A percentile compares a stretch with the other conserved stretches of the same genome.
Evolutionary conservation across 352 stramenopile species (phyloP).

Genomic region (Phytophthora pisi): DNA sequence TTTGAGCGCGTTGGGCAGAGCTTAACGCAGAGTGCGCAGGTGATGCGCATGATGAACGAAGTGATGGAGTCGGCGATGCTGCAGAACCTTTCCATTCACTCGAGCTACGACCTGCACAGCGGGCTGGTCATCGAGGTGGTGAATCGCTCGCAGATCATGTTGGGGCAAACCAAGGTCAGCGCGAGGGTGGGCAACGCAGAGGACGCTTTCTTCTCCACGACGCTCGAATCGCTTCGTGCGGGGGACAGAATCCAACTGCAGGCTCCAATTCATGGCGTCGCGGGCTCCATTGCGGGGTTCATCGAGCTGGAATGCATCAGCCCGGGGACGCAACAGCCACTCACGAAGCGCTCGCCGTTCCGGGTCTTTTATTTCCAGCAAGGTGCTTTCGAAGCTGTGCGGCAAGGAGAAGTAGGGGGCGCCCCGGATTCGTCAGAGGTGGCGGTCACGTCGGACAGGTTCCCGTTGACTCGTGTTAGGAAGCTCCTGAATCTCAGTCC

Average conservation of each 20-base stretch:
- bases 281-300: conserved; percentile 26
- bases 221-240: conserved; percentile 31
- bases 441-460: conserved; percentile 28
- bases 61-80: conserved; percentile 82
- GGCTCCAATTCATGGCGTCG: conserved; percentile 27
- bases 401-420: conserved; percentile 22
- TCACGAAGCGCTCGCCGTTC: conserved; percentile 55
- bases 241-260: conserved; percentile 35
- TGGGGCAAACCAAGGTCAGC: conserved; percentile 39
- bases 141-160: conserved; percentile 67
- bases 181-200: conserved; percentile 18
- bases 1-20: conserved; percentile 74
- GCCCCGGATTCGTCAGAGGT: conserved; percentile 10
- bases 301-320: conserved; percentile 54
- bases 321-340: conserved; percentile 62
- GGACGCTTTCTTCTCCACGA: conserved; percentile 19
- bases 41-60: conserved; percentile 87
- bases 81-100: conserved; percentile 58
- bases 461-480: conserved; percentile 49
- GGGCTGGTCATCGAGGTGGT: conserved; percentile 42
- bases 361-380: conserved; percentile 52
- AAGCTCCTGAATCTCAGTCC: conserved; percentile 56
- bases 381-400: conserved; percentile 40
- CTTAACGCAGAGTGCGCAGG: conserved; percentile 64
- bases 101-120: conserved; percentile 26